Evolutionary conservation across 2,329 filamentous ascomycete genomes (phyloP), one percentile per base, ranked within the genome.

Genomic region (Trichoderma polysporum): DNA sequence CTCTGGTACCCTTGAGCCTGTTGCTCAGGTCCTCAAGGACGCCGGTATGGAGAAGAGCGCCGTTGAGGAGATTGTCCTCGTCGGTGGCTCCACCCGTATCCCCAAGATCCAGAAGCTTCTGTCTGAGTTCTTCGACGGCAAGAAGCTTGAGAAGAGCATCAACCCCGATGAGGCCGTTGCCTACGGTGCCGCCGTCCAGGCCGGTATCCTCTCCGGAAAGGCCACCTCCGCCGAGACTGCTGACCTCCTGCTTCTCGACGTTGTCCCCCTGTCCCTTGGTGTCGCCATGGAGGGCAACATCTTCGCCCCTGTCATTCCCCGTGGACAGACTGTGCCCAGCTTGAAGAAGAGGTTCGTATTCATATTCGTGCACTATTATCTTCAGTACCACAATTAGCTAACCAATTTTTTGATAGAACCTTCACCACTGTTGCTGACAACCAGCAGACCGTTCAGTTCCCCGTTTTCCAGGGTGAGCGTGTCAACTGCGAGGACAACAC

Each of bases 111-210:
- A 99, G 90, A 98, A 98, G 89, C 91, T 99, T 73, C 90, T 99
- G 74, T 94, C 90, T 85, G 95, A 99, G 84, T 97, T 94, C 89
- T 99, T 99, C 86, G 92, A 96, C 81, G 94, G 94, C 84, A 99
- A 99, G 93, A 97, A 99, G 91, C 92, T 97, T 74, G 94, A 98
- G 89, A 98, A 97, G 88, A 95, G 92, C 87, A 98, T 98, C 86
- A 99, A 99, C 89, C 95, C 95, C 76, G 95, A 99, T 79, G 95
- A 99, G 88, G 95, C 95, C 75, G 95, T 99, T 77, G 95, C 95
- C 76, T 97, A 97, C 84, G 95, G 95, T 90, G 95, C 95, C 73
- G 95, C 95, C 75, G 94, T 99, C 70, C 95, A 99, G 86, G 95
- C 95, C 74, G 95, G 94, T 89, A 97, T 99, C 80, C 90, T 99